phyloP scores from a whole-genome alignment of 176 grass and related monocot genomes.

The Pontederia crassipes region DNA sequence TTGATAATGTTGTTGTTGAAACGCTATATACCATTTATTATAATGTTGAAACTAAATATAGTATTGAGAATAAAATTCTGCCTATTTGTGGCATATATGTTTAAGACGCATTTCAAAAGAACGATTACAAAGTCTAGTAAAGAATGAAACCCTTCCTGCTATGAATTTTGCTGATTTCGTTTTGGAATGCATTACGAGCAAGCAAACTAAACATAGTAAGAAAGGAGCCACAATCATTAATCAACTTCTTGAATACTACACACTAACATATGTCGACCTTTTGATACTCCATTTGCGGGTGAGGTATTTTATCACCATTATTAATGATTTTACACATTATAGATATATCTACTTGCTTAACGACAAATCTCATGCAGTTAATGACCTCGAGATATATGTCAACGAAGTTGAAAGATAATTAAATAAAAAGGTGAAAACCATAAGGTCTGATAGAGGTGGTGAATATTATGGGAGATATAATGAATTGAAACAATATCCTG shows the following conservation, averaged over 20 bases:
- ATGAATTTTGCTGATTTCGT: conserved; percentile 20
- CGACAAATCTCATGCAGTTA: conserved; percentile 1
- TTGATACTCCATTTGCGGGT: conserved; percentile 4
- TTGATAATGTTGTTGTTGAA: neutral
- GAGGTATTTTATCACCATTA: conserved; percentile 20
- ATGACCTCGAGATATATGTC: conserved; percentile 6
- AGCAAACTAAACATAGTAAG: conserved; percentile 21
- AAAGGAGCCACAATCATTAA: neutral
- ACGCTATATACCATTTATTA: neutral
- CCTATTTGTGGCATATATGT: conserved; percentile 20
- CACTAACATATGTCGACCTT: conserved; percentile 14
- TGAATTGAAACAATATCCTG: too few species aligned
- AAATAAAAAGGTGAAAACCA: too few species aligned
- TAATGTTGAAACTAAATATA: neutral
- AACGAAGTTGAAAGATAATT: conserved; percentile 24
- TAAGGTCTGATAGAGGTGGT: too few species aligned
- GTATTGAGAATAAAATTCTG: conserved; percentile 5
- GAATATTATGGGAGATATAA: too few species aligned
- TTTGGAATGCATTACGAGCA: conserved; percentile 20
- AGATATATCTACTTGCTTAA: neutral
- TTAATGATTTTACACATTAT: conserved; percentile 15
- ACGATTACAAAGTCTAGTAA: conserved; percentile 22
- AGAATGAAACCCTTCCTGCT: conserved; percentile 12
- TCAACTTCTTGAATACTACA: conserved; percentile 13
- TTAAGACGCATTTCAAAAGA: conserved; percentile 24